Percentiles rank a stretch among this genome's conserved stretches.
phyloP scores from a whole-genome alignment of 805 yeast species.

The Cyberlindnera japonica region DNA sequence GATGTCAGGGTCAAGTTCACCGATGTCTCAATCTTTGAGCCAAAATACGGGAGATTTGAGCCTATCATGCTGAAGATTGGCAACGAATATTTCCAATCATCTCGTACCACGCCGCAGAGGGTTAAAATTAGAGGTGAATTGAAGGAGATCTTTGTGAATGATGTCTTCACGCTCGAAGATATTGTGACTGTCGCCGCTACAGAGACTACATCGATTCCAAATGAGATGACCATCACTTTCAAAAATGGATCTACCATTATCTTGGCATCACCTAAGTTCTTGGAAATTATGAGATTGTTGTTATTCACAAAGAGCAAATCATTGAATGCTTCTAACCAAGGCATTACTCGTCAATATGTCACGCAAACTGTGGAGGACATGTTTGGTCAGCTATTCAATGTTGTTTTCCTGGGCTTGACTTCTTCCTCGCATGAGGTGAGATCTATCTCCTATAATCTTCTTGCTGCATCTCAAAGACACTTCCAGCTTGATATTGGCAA shows the following conservation, averaged over 20 bases:
- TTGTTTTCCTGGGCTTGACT: slow-evolving; percentile 66
- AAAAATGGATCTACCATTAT: slow-evolving; percentile 34
- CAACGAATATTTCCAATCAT: slow-evolving; percentile 58
- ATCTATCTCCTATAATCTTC: slow-evolving; percentile 56
- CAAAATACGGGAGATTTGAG: slow-evolving; percentile 43
- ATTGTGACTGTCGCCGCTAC: slow-evolving; percentile 40
- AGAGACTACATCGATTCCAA: slow-evolving; percentile 42
- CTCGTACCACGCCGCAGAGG: slow-evolving; percentile 41
- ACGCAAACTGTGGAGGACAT: slow-evolving; percentile 35
- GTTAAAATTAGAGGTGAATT: slow-evolving; percentile 35
- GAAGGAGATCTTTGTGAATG: slow-evolving; percentile 37
- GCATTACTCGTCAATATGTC: slow-evolving; percentile 8
- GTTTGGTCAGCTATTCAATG: slow-evolving; percentile 59
- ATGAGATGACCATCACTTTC: slow-evolving; percentile 46
- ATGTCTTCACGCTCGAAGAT: slow-evolving; percentile 40
- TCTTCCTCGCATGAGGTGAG: slow-evolving; percentile 56
- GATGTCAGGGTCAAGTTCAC: slow-evolving; percentile 51
- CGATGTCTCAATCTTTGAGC: slow-evolving; percentile 51
- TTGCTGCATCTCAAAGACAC: slow-evolving; percentile 57
- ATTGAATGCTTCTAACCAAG: slow-evolving; percentile 28
- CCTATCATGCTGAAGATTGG: slow-evolving; percentile 70
- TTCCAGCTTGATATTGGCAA: slow-evolving; percentile 60
- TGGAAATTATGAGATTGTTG: slow-evolving; percentile 67
- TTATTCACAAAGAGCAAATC: slow-evolving; percentile 61
- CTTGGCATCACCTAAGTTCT: slow-evolving; percentile 45